Percentiles rank a stretch among this genome's conserved stretches.
Evolutionary conservation across 768 basidiomycete species (phyloP).

Genomic region (Termitomyces sp.): DNA sequence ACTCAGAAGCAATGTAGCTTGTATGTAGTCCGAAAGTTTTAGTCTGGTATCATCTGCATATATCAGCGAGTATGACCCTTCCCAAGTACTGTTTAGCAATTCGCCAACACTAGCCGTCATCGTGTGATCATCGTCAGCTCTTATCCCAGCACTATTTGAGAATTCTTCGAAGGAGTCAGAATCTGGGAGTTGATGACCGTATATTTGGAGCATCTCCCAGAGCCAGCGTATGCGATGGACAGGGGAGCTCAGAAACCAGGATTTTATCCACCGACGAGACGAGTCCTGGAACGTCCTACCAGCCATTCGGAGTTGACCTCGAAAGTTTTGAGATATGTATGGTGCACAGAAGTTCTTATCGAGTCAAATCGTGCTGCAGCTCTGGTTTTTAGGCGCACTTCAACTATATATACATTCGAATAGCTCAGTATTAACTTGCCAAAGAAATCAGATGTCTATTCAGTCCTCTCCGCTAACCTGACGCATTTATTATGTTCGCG

Average conservation of each 20-base stretch:
- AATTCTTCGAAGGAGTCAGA: slow-evolving; percentile 70
- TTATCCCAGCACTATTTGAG: slow-evolving; percentile 43
- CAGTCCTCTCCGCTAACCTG: no score
- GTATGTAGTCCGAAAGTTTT: slow-evolving; percentile 87
- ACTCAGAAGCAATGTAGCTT: slow-evolving; percentile 89
- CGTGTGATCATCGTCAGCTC: slow-evolving; percentile 66
- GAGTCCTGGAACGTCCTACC: slow-evolving; percentile 72
- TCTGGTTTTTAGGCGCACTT: slow-evolving; percentile 68
- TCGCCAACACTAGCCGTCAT: slow-evolving; percentile 89
- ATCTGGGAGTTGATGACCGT: slow-evolving; percentile 81
- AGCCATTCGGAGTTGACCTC: slow-evolving; percentile 69
- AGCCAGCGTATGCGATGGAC: slow-evolving; percentile 45
- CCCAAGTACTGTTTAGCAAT: slow-evolving; percentile 70
- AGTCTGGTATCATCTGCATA: slow-evolving; percentile 81
- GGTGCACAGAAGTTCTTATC: slow-evolving; percentile 59
- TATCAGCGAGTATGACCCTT: slow-evolving; percentile 86
- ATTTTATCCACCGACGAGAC: slow-evolving; percentile 73
- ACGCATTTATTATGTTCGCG: slow-evolving; percentile 20
- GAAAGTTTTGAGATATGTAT: slow-evolving; percentile 49
- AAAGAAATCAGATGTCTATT: no score
- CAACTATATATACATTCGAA: slow-evolving; percentile 41
- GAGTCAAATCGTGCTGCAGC: slow-evolving; percentile 73
- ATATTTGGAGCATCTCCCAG: slow-evolving; percentile 72
- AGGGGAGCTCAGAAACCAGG: slow-evolving; percentile 62
- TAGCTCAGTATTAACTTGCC: not conserved